Percentiles rank a stretch among this genome's conserved stretches.
phyloP scores from a whole-genome alignment of 495 filamentous ascomycete genomes.

The Jackrogersella multiformis region DNA sequence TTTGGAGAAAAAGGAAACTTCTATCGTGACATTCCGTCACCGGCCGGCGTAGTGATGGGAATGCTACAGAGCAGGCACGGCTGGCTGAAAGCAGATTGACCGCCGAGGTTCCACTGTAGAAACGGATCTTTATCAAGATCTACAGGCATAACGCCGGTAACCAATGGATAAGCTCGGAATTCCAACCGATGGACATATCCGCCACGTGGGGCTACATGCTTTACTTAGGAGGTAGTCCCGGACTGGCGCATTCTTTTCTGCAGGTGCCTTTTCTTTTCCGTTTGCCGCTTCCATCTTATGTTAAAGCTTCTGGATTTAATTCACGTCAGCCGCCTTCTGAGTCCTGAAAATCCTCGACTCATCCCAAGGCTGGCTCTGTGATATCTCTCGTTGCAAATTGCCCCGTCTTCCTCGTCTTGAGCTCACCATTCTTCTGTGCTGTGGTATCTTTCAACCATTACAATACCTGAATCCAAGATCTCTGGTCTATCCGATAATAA shows the following conservation, averaged over 20 bases:
- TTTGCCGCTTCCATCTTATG: conserved; percentile 8
- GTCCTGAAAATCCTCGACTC: conserved; percentile 13
- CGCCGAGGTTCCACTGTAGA: conserved; percentile 2
- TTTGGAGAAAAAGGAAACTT: not conserved
- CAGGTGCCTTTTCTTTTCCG: conserved; percentile 22
- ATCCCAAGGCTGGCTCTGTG: not conserved
- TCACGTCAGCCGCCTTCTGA: conserved; percentile 13
- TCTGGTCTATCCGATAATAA: not conserved
- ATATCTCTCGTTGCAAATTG: not conserved
- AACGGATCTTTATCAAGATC: conserved; percentile 16
- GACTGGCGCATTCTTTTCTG: conserved; percentile 20
- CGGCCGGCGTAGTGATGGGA: not conserved
- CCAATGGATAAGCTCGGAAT: conserved; percentile 36
- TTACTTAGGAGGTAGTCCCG: not conserved
- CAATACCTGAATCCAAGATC: not conserved
- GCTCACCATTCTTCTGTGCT: not conserved
- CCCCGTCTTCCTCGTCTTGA: not conserved
- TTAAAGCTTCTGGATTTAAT: not conserved
- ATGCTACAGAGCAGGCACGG: not conserved
- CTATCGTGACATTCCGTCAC: not conserved
- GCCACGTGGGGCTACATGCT: conserved; percentile 19
- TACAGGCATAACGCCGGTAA: conserved; percentile 22
- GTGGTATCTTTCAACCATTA: not conserved
- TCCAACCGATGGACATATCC: conserved; percentile 11
- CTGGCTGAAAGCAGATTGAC: not conserved